Evolutionary conservation across 345 rosid species (phyloP).

Genomic region (Eucalyptus regnans): DNA sequence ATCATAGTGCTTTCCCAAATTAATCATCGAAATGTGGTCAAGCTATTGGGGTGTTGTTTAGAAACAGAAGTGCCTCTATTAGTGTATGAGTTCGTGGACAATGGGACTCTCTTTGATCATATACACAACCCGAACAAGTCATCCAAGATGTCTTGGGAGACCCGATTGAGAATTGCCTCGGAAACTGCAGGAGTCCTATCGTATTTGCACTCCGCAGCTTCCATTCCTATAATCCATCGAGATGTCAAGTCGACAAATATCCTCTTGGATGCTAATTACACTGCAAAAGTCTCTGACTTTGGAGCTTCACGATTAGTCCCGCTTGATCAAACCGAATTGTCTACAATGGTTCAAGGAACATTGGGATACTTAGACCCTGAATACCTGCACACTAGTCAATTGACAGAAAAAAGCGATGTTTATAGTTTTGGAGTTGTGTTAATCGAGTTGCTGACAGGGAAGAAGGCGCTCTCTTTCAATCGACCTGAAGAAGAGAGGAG

Average conservation of each 20-base stretch:
- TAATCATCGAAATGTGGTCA: conserved; percentile 33
- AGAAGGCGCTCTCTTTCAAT: conserved; percentile 2
- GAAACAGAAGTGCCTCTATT: conserved; percentile 32
- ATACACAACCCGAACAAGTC: conserved; percentile 5
- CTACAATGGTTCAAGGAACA: conserved; percentile 38
- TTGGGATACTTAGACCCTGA: conserved; percentile 37
- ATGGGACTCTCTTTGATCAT: conserved; percentile 25
- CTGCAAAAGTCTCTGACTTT: conserved; percentile 35
- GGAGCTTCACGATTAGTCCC: conserved; percentile 29
- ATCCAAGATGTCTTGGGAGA: conserved; percentile 11
- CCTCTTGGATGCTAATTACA: conserved; percentile 16
- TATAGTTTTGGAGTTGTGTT: conserved; percentile 34
- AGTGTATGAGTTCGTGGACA: conserved; percentile 22
- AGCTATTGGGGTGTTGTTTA: conserved; percentile 31
- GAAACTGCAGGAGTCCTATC: conserved; percentile 20
- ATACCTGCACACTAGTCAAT: conserved; percentile 13
- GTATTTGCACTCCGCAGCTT: conserved; percentile 20
- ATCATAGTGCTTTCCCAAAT: conserved; percentile 25
- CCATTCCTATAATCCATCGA: conserved; percentile 18
- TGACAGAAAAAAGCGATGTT: conserved; percentile 31
- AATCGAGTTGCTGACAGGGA: conserved; percentile 24
- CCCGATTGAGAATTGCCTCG: conserved; percentile 17
- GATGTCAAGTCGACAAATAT: conserved; percentile 32
- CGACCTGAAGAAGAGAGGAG: conserved; percentile 14
- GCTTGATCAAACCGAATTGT: conserved; percentile 23